A percentile compares a stretch with the other conserved stretches of the same genome.
These are phyloP conservation scores for Chaetomium tenue DNA, from an alignment of 495 filamentous ascomycete genomes.

Conservation along the genomic window DNA sequence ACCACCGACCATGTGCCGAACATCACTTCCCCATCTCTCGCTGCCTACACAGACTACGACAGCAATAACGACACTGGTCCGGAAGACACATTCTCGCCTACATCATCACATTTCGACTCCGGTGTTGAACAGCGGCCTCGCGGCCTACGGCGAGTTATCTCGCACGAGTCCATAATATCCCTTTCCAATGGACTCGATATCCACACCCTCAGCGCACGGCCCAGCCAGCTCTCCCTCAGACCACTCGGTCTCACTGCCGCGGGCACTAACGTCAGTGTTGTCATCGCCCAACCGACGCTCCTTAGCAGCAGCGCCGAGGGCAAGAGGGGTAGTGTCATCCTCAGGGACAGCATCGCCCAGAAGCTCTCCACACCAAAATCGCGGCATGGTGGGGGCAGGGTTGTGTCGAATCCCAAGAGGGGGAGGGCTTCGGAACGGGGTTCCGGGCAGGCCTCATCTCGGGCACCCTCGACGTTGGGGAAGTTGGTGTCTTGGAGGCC, in stretches of 20 bases:
- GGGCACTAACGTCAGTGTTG: constrained; percentile 43
- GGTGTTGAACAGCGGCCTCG: constrained; percentile 20
- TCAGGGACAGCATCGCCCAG: constrained; percentile 42
- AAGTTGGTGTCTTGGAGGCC: constrained; percentile 50
- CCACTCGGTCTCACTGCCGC: constrained; percentile 46
- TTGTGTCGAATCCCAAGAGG: constrained; percentile 25
- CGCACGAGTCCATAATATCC: constrained; percentile 57
- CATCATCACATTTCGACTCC: constrained; percentile 26
- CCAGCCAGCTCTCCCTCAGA: constrained; percentile 51
- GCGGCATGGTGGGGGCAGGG: constrained; percentile 23
- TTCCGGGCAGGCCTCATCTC: constrained; percentile 1
- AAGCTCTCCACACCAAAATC: background rate
- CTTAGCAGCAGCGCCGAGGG: constrained; percentile 31
- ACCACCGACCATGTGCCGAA: constrained; percentile 30
- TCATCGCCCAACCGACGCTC: constrained; percentile 44
- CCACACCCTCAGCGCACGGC: constrained; percentile 52
- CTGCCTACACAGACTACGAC: constrained; percentile 19
- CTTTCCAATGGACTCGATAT: constrained; percentile 55
- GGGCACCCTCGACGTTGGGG: constrained; percentile 34
- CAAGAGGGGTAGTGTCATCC: constrained; percentile 40
- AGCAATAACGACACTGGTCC: constrained; percentile 5
- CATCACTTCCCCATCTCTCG: background rate
- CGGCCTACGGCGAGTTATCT: constrained; percentile 42
- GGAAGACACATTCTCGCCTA: constrained; percentile 10
- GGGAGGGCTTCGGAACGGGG: background rate